phyloP scores from a whole-genome alignment of 495 filamentous ascomycete species.

The Neurospora sp. region DNA sequence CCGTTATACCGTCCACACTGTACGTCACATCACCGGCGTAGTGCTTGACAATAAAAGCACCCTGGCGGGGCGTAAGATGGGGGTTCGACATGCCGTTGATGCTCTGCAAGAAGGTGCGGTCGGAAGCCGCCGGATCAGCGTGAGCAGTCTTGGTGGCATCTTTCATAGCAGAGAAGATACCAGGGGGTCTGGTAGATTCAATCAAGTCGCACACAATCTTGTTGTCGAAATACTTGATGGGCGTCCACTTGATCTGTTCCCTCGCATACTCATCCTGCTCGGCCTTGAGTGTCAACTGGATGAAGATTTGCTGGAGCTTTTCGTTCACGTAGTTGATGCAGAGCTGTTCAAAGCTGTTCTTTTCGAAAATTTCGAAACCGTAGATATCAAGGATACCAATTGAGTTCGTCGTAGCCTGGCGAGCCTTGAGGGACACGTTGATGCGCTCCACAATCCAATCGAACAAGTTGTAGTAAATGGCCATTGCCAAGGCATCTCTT shows the following conservation, averaged over 20 bases:
- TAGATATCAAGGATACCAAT: slow-evolving; percentile 99
- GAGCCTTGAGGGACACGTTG: slow-evolving; percentile 77
- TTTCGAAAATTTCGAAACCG: slow-evolving; percentile 98
- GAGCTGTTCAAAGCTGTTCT: slow-evolving; percentile 97
- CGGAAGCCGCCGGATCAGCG: slow-evolving; percentile 86
- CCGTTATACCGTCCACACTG: slow-evolving; percentile 91
- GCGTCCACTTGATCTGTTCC: slow-evolving; percentile 97
- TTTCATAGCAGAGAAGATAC: slow-evolving; percentile 92
- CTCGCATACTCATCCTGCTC: slow-evolving; percentile 97
- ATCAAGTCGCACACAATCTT: slow-evolving; percentile 98
- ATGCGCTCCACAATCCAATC: slow-evolving; percentile 97
- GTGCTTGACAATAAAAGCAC: slow-evolving; percentile 97
- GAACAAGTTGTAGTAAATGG: slow-evolving; percentile 94
- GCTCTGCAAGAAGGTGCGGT: slow-evolving; percentile 88
- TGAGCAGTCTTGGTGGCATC: slow-evolving; percentile 96
- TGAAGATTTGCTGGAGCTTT: slow-evolving; percentile 99
- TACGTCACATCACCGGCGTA: slow-evolving; percentile 98
- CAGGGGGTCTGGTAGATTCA: slow-evolving; percentile 82
- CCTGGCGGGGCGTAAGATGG: slow-evolving; percentile 86
- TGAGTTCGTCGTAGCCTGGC: slow-evolving; percentile 62
- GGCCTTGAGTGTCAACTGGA: slow-evolving; percentile 90
- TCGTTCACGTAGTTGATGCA: slow-evolving; percentile 99
- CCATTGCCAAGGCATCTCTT: slow-evolving; percentile 86
- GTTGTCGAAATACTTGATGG: slow-evolving; percentile 99
- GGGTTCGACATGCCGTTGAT: slow-evolving; percentile 83